These are phyloP conservation scores for Coemansia sp. DNA, from an alignment of 192 early-diverging fungal species.

Conservation along the genomic window DNA sequence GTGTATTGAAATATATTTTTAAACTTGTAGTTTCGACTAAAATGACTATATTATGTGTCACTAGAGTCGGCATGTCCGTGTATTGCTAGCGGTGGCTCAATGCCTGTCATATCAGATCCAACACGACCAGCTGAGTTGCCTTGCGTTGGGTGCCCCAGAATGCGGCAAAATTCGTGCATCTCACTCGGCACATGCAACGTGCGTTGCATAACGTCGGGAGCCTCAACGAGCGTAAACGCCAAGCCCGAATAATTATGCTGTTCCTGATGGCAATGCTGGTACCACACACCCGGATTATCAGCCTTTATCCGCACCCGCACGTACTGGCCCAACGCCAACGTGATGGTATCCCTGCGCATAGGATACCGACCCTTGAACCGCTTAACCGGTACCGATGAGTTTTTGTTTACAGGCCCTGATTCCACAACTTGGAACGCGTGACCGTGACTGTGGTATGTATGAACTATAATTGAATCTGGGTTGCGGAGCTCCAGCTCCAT, in stretches of 20 bases:
- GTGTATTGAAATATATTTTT: no score
- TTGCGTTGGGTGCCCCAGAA: conserved; percentile 49
- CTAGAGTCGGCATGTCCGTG: no score
- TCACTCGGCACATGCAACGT: conserved; percentile 53
- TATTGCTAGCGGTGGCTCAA: no score
- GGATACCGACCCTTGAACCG: background rate
- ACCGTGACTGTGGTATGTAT: conserved; percentile 84
- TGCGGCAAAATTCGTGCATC: conserved; percentile 60
- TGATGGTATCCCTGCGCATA: conserved; percentile 67
- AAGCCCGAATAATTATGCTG: conserved; percentile 14
- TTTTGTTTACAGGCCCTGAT: conserved; percentile 43
- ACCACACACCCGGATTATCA: conserved; percentile 85
- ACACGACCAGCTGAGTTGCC: conserved; percentile 72
- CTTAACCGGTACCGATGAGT: no score
- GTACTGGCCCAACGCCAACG: conserved; percentile 59
- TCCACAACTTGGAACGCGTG: conserved; percentile 73
- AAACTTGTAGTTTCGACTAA: no score
- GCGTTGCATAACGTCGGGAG: conserved; percentile 60
- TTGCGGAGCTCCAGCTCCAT: conserved; percentile 75
- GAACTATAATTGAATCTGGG: conserved; percentile 59
- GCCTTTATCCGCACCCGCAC: conserved; percentile 68
- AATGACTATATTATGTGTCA: no score
- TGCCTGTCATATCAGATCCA: no score
- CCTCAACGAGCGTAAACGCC: conserved; percentile 70
- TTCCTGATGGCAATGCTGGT: conserved; percentile 56